Base-by-base conservation (phyloP, 345 rosid species). In the Camelina hispida region DNA sequence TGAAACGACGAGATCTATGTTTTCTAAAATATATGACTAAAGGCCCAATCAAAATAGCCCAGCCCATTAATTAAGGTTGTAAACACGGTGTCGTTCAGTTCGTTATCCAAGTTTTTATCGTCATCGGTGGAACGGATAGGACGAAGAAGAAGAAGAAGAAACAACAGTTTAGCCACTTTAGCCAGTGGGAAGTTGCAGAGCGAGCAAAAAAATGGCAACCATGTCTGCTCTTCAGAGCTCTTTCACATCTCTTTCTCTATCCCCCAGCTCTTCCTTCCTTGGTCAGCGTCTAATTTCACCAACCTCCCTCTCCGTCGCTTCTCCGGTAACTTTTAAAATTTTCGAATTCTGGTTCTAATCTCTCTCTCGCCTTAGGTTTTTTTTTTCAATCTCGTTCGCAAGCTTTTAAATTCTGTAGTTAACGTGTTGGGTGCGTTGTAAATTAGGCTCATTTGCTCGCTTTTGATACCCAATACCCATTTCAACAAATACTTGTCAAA, bases 171-270 rank as follows among this genome's bases (percentile, higher is more conserved):
- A 9, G 35, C 54, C 20, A 54, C 48, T 64, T 69, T 44, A 3
- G 6, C 50, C 50, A 48, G 51, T 56, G 60, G 35, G 28, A 3
- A 69, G 67, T 66, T 50, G 43, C 53, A 55, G 61, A 16, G 62
- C 32, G 47, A 59, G 81, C n/a, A 54, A 72, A 28, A 20, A 71
- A 71, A 86, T 89, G 88, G 86, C 90, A 72, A 90, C 93, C 43
- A 82, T 84, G 89, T 84, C 89, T 85, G 85, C 88, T 35, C 90
- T 89, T 73, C 98, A 93, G 69, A 84, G 87, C 83, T 83, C 98
- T 32, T 82, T 93, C 76, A 63, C 83, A 5, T 80, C 91, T 23
- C 91, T 91, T 20, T 91, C 93, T 16, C 8, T 86, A 14, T 74
- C 88, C 18, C 78, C 96, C 1, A 83, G 48, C 73, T 86, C 96